Evolutionary conservation across 2,329 filamentous ascomycete genomes (phyloP), one percentile per base, ranked within the genome.

Genomic region (Alternaria arbusti): DNA sequence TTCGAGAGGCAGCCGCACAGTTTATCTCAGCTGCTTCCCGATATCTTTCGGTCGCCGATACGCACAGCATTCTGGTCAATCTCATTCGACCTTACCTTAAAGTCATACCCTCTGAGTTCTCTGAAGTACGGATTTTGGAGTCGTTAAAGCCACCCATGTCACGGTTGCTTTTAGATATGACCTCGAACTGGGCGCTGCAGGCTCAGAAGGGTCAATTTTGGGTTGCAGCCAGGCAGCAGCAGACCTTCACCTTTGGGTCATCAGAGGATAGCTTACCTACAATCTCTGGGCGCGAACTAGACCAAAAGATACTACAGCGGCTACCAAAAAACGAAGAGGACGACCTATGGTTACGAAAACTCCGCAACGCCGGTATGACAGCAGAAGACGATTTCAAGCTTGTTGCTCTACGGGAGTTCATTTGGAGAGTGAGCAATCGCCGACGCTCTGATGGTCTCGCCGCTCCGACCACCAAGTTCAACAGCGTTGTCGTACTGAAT

Each of bases 301-400:
- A 85, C 40, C 78, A 83, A 52, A 87, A 86, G 70, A 84, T 88
- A 10, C 80, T 96, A 26, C 86, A 84, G 66, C 89, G 88, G 69
- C 82, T 91, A 4, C 82, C 87, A 1, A 94, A 89, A 74, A 97
- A 94, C 69, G 94, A 97, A 9, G 95, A 98, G 78, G 96, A 99
- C 75, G 94, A 97, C 66, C 89, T 94, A 70, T 98, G 96, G 94
- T 83, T 99, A n/a, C 85, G 87, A 13, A 91, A 93, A 67, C 82
- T 99, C 51, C 88, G 92, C 54, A 97, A 93, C 67, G 88, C 97
- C 45, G 96, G 96, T 0, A 88, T 99, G 83, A 84, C 86, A 1
- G 75, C 85, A 1, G 94, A 97, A 47, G 95, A 99, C 70, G 96
- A 99, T 69, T 88, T 91, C 75, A 98, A 99, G 78, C 82, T 99